Evolutionary conservation across 2,329 filamentous ascomycete genomes (phyloP).

Genomic region (Penicillium vulpinum): DNA sequence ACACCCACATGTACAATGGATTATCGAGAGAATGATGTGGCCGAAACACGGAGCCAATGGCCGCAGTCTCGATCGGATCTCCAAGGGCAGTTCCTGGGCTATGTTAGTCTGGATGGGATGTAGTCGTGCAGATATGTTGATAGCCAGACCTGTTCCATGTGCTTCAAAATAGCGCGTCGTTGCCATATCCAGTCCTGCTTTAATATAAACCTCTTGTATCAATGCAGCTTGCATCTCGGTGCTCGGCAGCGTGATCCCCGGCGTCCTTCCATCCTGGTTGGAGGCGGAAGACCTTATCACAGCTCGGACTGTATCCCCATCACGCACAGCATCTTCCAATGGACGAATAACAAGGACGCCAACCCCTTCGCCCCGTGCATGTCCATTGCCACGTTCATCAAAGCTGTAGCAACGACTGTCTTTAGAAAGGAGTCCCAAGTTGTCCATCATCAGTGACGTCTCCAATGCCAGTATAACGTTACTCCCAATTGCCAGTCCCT

Average conservation of each 20-base stretch:
- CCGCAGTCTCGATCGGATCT: background rate
- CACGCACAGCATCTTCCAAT: conserved; percentile 40
- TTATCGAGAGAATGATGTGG: background rate
- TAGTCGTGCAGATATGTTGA: conserved; percentile 23
- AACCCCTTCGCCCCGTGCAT: conserved; percentile 9
- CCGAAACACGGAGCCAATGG: background rate
- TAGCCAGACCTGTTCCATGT: conserved; percentile 42
- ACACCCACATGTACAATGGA: background rate
- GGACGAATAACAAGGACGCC: conserved; percentile 33
- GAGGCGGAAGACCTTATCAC: conserved; percentile 38
- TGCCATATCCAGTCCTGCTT: conserved; percentile 15
- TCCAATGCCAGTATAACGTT: background rate
- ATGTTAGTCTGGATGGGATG: conserved; percentile 11
- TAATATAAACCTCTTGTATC: conserved; percentile 25
- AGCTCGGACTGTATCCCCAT: conserved; percentile 43
- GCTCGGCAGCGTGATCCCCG: conserved; percentile 44
- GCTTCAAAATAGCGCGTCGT: conserved; percentile 8
- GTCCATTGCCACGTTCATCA: conserved; percentile 37
- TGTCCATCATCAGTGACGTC: conserved; percentile 6
- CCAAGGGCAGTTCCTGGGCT: conserved; percentile 8
- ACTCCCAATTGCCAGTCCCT: background rate
- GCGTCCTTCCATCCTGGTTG: conserved; percentile 47
- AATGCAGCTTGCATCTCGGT: conserved; percentile 26
- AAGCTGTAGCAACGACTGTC: conserved; percentile 11
- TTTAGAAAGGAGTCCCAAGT: conserved; percentile 2